These are phyloP conservation scores for Podila epicladia DNA, from an alignment of 192 early-diverging fungal genomes.

Conservation along the genomic window DNA sequence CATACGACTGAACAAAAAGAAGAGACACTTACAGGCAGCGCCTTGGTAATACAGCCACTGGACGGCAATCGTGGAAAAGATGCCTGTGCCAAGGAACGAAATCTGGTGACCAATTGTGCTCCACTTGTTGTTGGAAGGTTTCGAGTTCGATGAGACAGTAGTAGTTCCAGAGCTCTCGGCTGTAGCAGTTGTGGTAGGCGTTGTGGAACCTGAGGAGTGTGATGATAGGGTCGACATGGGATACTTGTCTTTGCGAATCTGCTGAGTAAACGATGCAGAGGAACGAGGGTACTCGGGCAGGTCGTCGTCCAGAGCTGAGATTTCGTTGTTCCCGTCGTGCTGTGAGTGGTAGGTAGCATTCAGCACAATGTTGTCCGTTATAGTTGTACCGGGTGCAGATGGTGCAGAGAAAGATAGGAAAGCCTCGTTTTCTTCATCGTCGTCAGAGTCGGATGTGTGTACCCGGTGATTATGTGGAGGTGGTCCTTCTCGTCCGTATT, in stretches of 20 bases:
- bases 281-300: neutral
- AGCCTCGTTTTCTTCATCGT: slow-evolving; percentile 18
- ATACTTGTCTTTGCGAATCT: neutral
- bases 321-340: neutral
- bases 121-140: slow-evolving; percentile 35
- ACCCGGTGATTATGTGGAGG: too few relatives aligned
- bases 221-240: neutral
- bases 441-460: slow-evolving; percentile 1
- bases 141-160: too few relatives aligned
- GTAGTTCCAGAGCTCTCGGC: too few relatives aligned
- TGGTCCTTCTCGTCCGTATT: too few relatives aligned
- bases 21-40: slow-evolving; percentile 61
- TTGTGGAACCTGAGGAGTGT: neutral
- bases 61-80: slow-evolving; percentile 60
- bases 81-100: slow-evolving; percentile 59
- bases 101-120: slow-evolving; percentile 57
- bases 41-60: slow-evolving; percentile 70
- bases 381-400: neutral
- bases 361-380: neutral
- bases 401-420: slow-evolving; percentile 28
- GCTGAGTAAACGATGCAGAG: neutral
- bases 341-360: neutral
- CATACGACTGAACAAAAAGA: neutral
- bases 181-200: neutral
- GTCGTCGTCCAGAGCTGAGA: neutral